These are phyloP conservation scores for Cyberlindnera maritima DNA, from an alignment of 805 yeast species.

Conservation along the genomic window DNA sequence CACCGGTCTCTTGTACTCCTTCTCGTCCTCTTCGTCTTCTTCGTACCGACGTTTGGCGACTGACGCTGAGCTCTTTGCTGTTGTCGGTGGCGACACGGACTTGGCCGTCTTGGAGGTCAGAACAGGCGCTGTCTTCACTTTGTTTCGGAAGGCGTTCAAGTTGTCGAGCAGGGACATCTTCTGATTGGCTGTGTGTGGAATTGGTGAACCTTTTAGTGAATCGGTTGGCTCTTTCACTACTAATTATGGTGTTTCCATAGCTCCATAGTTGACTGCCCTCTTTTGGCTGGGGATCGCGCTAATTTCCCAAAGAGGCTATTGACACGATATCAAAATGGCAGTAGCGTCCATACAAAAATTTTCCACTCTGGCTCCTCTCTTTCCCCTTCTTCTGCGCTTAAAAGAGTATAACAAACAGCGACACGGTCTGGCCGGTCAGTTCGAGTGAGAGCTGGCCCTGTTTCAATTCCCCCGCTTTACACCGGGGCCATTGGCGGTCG, in stretches of 20 bases:
- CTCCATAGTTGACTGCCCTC: too few relatives aligned
- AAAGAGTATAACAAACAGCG: neutral
- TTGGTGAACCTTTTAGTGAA: too few relatives aligned
- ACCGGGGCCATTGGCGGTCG: neutral
- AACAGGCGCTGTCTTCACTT: slow-evolving; percentile 56
- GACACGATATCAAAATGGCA: neutral
- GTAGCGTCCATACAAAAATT: neutral
- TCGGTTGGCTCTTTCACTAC: too few relatives aligned
- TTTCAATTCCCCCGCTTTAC: neutral
- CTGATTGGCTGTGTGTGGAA: too few relatives aligned
- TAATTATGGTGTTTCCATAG: too few relatives aligned
- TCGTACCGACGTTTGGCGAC: slow-evolving; percentile 13
- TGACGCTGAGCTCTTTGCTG: slow-evolving; percentile 6
- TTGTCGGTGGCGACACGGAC: slow-evolving; percentile 29
- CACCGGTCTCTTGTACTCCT: slow-evolving; percentile 31
- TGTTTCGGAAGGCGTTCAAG: slow-evolving; percentile 62
- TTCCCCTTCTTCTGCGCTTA: neutral
- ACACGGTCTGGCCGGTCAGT: slow-evolving; percentile 1
- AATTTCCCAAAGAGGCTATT: neutral
- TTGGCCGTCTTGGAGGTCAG: slow-evolving; percentile 32
- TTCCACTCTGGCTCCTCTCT: too few relatives aligned
- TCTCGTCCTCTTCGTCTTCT: slow-evolving; percentile 27
- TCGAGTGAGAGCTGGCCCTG: neutral
- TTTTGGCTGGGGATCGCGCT: neutral
- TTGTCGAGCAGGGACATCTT: slow-evolving; percentile 42